Conservation (phyloP, 2,329 filamentous ascomycete species). For the Fusarium verticillioides region DNA sequence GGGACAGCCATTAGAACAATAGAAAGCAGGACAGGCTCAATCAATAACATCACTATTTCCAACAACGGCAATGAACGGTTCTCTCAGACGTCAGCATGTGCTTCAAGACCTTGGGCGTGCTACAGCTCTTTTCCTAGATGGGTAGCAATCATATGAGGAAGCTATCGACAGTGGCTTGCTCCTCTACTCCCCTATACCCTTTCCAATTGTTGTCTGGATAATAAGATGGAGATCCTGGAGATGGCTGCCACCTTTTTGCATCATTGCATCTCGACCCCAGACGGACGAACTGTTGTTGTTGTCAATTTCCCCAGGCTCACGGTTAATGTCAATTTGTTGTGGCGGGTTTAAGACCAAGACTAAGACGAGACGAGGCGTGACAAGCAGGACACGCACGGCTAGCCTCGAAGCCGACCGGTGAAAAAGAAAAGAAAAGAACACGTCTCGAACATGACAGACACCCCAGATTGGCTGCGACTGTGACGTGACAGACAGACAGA, state of each 20-base stretch:
- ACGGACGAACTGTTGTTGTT: neutral
- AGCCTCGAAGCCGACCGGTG: constrained; percentile 2
- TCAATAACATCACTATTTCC: constrained; percentile 15
- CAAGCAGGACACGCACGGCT: constrained; percentile 3
- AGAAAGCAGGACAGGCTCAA: constrained; percentile 23
- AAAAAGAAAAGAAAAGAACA: constrained; percentile 21
- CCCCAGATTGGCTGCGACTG: constrained; percentile 16
- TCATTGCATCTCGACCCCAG: neutral
- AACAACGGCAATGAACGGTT: constrained; percentile 14
- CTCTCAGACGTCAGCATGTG: constrained; percentile 6
- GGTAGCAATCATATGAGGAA: constrained; percentile 25
- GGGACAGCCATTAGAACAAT: constrained; percentile 1
- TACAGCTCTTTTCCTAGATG: constrained; percentile 34
- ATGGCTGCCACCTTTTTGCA: constrained; percentile 30
- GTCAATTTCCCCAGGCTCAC: constrained; percentile 12
- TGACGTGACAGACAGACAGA: neutral
- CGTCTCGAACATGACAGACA: constrained; percentile 3
- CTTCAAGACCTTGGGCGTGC: neutral
- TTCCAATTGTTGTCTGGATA: constrained; percentile 12
- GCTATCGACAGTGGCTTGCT: neutral
- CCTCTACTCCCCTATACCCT: neutral
- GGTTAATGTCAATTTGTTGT: constrained; percentile 5
- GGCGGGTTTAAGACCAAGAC: neutral
- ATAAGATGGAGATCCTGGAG: constrained; percentile 30
- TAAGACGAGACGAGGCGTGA: neutral